These are phyloP conservation scores for Pseudopyrenochaeta lycopersici DNA, from an alignment of 2,329 filamentous ascomycete genomes.

Conservation along the genomic window DNA sequence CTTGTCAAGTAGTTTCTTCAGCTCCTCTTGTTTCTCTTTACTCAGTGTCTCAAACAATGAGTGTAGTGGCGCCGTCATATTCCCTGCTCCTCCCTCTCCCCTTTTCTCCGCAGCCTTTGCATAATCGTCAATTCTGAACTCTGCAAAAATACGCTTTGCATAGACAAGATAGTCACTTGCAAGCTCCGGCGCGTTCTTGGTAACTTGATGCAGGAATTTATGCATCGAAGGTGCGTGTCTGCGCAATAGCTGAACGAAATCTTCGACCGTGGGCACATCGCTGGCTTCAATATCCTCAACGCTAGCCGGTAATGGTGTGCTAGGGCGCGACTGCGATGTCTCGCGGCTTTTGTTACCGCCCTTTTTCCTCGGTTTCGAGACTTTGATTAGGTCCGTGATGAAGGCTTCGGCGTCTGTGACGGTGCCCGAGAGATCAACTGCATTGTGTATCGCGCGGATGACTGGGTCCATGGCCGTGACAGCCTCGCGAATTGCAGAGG, in stretches of 20 bases:
- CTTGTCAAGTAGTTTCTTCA: slow-evolving; percentile 65
- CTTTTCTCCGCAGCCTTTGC: slow-evolving; percentile 27
- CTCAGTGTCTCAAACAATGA: slow-evolving; percentile 59
- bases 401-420: slow-evolving; percentile 74
- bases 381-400: slow-evolving; percentile 74
- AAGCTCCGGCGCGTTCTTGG: slow-evolving; percentile 72
- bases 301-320: slow-evolving; percentile 34
- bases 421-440: slow-evolving; percentile 75
- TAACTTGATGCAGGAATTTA: slow-evolving; percentile 75
- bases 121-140: slow-evolving; percentile 59
- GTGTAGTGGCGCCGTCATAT: slow-evolving; percentile 53
- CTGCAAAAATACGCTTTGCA: slow-evolving; percentile 64
- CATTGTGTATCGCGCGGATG: slow-evolving; percentile 75
- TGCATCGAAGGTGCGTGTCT: slow-evolving; percentile 71
- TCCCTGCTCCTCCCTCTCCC: slow-evolving; percentile 49
- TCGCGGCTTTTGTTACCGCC: slow-evolving; percentile 33
- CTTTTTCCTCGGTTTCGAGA: slow-evolving; percentile 51
- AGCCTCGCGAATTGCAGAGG: slow-evolving; percentile 69
- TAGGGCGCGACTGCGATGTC: slow-evolving; percentile 27
- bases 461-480: slow-evolving; percentile 77
- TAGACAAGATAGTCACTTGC: slow-evolving; percentile 69
- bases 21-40: slow-evolving; percentile 52
- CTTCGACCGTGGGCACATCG: slow-evolving; percentile 68
- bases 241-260: slow-evolving; percentile 73
- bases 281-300: slow-evolving; percentile 28